These are phyloP conservation scores for Kwoniella bestiolae DNA, from an alignment of 768 basidiomycete genomes.

Conservation along the genomic window DNA sequence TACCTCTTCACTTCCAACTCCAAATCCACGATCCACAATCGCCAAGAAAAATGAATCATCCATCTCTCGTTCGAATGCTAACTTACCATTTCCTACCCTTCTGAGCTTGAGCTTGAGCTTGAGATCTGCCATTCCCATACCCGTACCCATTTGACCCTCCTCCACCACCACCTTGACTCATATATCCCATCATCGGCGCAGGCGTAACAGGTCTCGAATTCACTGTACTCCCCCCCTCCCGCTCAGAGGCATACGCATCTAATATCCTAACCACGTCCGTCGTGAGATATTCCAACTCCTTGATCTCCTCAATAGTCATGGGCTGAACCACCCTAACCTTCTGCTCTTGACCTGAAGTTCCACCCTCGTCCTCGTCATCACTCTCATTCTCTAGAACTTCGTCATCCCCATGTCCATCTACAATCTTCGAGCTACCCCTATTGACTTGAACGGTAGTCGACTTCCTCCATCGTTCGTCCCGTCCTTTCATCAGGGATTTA, in stretches of 20 bases:
- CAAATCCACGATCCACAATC: too few species aligned
- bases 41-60: too few species aligned
- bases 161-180: background rate
- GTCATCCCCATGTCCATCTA: constrained; percentile 16
- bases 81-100: constrained; percentile 8
- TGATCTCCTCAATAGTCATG: constrained; percentile 70
- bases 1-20: too few species aligned
- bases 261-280: constrained; percentile 74
- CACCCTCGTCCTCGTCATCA: constrained; percentile 63
- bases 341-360: constrained; percentile 23
- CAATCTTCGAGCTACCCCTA: constrained; percentile 31
- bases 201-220: constrained; percentile 21
- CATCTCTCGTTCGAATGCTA: too few species aligned
- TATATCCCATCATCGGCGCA: background rate
- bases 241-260: constrained; percentile 71
- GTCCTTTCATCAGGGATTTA: constrained; percentile 28
- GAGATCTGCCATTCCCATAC: constrained; percentile 1
- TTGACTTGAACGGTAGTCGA: constrained; percentile 26
- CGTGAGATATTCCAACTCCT: constrained; percentile 75
- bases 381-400: constrained; percentile 34
- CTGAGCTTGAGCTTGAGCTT: background rate
- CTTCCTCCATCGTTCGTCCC: constrained; percentile 33
- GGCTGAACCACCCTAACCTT: constrained; percentile 60
- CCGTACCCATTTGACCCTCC: constrained; percentile 1
- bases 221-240: constrained; percentile 32